Evolutionary conservation across 139 green algal genomes (phyloP).

Genomic region (Microglena sp.): DNA sequence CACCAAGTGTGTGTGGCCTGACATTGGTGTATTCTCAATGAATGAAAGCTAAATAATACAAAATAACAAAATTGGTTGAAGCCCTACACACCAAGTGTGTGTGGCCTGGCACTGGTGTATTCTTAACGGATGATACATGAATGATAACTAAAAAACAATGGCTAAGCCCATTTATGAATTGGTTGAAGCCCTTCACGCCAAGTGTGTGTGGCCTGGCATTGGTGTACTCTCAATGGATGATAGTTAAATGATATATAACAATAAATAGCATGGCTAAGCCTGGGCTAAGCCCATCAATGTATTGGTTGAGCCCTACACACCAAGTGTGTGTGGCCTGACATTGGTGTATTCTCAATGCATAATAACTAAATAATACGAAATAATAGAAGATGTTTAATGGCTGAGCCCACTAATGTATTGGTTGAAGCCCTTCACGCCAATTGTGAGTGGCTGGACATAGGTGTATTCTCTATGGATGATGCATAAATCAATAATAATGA

Average conservation of each 20-base stretch:
- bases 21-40: not conserved
- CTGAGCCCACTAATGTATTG: slow-evolving; percentile 39
- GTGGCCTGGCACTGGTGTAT: not conserved
- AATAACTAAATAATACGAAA: no score
- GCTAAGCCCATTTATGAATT: slow-evolving; percentile 39
- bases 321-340: slow-evolving; percentile 8
- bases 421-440: slow-evolving; percentile 7
- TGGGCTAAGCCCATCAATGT: slow-evolving; percentile 40
- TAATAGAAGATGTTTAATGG: no score
- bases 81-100: slow-evolving; percentile 8
- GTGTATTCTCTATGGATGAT: not conserved
- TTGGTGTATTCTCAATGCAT: no score
- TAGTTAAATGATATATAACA: no score
- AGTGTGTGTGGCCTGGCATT: slow-evolving; percentile 6
- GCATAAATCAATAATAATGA: no score
- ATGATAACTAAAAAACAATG: no score
- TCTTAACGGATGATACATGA: no score
- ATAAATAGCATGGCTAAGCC: no score
- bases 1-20: slow-evolving; percentile 7
- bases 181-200: slow-evolving; percentile 7
- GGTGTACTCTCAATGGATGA: not conserved
- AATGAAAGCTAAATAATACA: no score
- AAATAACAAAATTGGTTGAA: no score
- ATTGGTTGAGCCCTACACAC: slow-evolving; percentile 9
- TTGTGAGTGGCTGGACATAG: slow-evolving; percentile 3